Evolutionary conservation across 1,284 basidiomycete species (phyloP), one percentile per base, ranked within the genome.

Genomic region (Neolentinus lepideus): DNA sequence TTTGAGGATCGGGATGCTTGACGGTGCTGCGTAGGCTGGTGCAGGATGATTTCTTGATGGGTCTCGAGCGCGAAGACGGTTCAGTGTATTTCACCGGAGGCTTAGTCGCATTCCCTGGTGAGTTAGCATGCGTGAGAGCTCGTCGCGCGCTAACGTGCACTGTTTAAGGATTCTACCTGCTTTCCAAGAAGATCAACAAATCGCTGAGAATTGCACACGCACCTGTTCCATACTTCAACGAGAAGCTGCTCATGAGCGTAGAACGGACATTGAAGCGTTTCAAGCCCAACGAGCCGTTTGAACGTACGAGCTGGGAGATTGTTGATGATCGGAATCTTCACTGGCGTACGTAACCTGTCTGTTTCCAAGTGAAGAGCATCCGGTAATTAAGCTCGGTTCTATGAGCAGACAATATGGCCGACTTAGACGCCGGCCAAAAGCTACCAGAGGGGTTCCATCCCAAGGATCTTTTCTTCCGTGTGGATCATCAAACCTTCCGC

Each of bases 1-100:
- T 43, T 16, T 4, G 4, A 16, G 38, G 38, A 43, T 33, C 46
- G 3, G 31, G 19, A 24, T 25, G 2, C 16, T 14, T 4, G 3
- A 52, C 47, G 27, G 22, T 50, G 22, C 47, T 29, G 22, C n/a
- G 24, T 11, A 72, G 71, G 3, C 61, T 75, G 0, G 70, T 71
- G 0, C 70, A 74, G 55, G 70, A 72, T 54, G 73, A 75, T 59
- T 75, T 75, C 60, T 57, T 75, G 3, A 75, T 75, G 70, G 72
- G 61, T 0, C 59, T 66, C 4, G 71, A 71, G 52, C 66, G 72
- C 2, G 67, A 67, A 16, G 71, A 74, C 52, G 72, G 72, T 0
- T 64, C 69, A 57, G 61, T 72, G 10, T 74, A 73, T 51, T 71
- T 74, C 55, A 64, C 65, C 19, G 72, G 73, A 2, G 73, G 73